Percentiles rank a stretch among this genome's conserved stretches.
Conservation (phyloP, 1,139 yeast species). For the Hansenula lynferdii region DNA sequence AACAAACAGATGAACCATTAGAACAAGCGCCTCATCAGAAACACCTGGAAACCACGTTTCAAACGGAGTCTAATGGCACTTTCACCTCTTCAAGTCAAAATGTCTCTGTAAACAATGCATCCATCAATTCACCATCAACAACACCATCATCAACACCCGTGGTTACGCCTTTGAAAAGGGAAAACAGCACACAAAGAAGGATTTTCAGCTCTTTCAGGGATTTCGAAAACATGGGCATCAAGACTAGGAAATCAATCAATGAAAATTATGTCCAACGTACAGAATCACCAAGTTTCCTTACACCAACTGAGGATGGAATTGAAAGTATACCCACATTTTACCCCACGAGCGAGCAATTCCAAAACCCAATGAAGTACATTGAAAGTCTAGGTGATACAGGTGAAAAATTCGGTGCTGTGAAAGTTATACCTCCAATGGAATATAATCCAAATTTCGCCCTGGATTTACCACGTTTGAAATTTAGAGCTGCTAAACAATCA, state of each 20-base stretch:
- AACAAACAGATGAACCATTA: too few relatives aligned
- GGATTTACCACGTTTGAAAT: conserved; percentile 52
- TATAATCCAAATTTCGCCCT: conserved; percentile 37
- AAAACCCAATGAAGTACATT: conserved; percentile 47
- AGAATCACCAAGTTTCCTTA: background rate
- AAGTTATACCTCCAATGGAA: conserved; percentile 32
- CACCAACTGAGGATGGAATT: background rate
- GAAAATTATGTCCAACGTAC: background rate
- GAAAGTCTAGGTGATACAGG: conserved; percentile 46
- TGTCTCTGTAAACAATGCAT: too few relatives aligned
- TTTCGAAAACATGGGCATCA: background rate
- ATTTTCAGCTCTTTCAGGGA: background rate
- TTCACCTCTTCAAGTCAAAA: too few relatives aligned
- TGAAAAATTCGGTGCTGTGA: conserved; percentile 62
- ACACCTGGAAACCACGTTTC: too few relatives aligned
- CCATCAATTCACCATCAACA: background rate
- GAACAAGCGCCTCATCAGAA: too few relatives aligned
- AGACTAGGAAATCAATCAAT: background rate
- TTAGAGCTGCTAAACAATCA: conserved; percentile 51
- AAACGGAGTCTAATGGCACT: too few relatives aligned
- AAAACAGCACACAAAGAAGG: background rate
- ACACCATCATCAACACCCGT: background rate
- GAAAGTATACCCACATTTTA: conserved; percentile 37
- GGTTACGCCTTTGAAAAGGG: too few relatives aligned
- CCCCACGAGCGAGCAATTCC: conserved; percentile 39